These are phyloP conservation scores for Candida sanyiensis DNA, from an alignment of 805 yeast genomes.

Conservation along the genomic window DNA sequence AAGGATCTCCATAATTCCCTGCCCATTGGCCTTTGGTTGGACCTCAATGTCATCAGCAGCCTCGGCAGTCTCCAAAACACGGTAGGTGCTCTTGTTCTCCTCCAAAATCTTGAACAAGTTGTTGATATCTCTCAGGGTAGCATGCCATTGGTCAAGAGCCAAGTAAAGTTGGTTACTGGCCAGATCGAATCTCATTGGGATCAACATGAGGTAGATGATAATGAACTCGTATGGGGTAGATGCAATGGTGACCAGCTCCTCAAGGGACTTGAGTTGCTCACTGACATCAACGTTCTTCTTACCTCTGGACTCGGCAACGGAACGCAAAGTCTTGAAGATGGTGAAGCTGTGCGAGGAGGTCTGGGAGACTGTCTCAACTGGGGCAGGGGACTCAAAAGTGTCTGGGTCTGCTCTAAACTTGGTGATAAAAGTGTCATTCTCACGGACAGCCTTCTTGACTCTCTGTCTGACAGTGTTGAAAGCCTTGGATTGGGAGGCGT, in stretches of 20 bases:
- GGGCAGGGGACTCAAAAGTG: slow-evolving; percentile 45
- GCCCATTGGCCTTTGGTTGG: slow-evolving; percentile 57
- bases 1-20: slow-evolving; percentile 67
- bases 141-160: slow-evolving; percentile 78
- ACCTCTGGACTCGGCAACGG: slow-evolving; percentile 86
- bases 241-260: slow-evolving; percentile 45
- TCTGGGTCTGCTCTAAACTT: slow-evolving; percentile 67
- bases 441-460: slow-evolving; percentile 72
- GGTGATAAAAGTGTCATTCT: slow-evolving; percentile 53
- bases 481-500: slow-evolving; percentile 78
- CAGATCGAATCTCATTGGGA: slow-evolving; percentile 85
- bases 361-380: slow-evolving; percentile 30
- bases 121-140: slow-evolving; percentile 56
- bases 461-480: slow-evolving; percentile 86
- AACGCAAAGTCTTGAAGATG: slow-evolving; percentile 67
- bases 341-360: slow-evolving; percentile 23
- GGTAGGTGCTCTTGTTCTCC: slow-evolving; percentile 47
- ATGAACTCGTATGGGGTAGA: slow-evolving; percentile 70
- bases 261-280: slow-evolving; percentile 73
- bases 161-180: slow-evolving; percentile 60
- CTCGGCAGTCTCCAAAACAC: slow-evolving; percentile 70
- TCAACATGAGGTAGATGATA: slow-evolving; percentile 68
- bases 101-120: slow-evolving; percentile 66
- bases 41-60: slow-evolving; percentile 64
- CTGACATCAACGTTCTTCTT: slow-evolving; percentile 83